Conservation (phyloP, 1,139 yeast genomes). For the Diutina catenulata region DNA sequence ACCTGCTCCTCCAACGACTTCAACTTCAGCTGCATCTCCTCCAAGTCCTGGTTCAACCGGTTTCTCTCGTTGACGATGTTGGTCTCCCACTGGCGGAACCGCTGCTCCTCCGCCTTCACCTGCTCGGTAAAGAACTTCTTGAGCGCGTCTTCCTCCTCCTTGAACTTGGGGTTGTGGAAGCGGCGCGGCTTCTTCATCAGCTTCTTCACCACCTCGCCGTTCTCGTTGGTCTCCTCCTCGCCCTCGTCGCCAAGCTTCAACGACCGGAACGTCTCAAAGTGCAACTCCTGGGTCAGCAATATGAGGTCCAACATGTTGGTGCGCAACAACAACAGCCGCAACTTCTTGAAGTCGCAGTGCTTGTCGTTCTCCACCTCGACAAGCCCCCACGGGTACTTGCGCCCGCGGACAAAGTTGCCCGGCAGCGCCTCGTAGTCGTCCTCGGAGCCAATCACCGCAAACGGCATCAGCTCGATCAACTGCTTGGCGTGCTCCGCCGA, state of each 20-base stretch:
- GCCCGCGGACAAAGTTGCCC: constrained; percentile 73
- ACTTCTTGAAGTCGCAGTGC: constrained; percentile 90
- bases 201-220: constrained; percentile 24
- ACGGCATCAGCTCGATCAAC: constrained; percentile 86
- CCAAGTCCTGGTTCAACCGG: constrained; percentile 86
- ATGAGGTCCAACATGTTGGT: constrained; percentile 90
- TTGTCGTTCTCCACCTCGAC: constrained; percentile 94
- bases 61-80: constrained; percentile 91
- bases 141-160: constrained; percentile 91
- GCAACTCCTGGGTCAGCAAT: constrained; percentile 80
- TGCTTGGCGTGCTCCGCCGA: constrained; percentile 74
- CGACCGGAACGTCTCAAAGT: constrained; percentile 81
- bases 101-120: constrained; percentile 91
- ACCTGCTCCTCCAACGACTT: constrained; percentile 66
- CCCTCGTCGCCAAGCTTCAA: constrained; percentile 53
- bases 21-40: constrained; percentile 68
- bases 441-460: constrained; percentile 86
- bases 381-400: constrained; percentile 96
- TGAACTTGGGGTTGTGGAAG: constrained; percentile 79
- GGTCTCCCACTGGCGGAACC: constrained; percentile 98
- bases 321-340: constrained; percentile 78
- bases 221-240: constrained; percentile 16
- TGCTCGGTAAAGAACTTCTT: constrained; percentile 97
- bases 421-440: constrained; percentile 68
- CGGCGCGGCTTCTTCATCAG: constrained; percentile 34